phyloP scores from a whole-genome alignment of 2,329 filamentous ascomycete species.

The Teratosphaeria gauchensis region DNA sequence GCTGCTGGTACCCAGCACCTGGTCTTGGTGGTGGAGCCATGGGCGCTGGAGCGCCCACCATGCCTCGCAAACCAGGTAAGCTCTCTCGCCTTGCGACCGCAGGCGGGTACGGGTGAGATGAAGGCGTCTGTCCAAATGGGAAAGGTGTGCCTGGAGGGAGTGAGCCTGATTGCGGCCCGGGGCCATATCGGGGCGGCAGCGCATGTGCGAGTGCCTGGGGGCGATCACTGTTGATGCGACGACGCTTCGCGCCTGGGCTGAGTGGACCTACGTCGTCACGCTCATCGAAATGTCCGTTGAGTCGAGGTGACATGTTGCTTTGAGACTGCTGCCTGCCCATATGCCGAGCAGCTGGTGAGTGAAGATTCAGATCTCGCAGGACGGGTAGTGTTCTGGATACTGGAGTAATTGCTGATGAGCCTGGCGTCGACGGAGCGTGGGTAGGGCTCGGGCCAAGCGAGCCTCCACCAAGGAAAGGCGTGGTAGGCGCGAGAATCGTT shows the following conservation, averaged over 20 bases:
- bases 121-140: slow-evolving; percentile 28
- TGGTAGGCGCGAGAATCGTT: slow-evolving; percentile 53
- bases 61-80: slow-evolving; percentile 28
- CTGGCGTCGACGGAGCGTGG: slow-evolving; percentile 22
- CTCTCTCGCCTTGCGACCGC: slow-evolving; percentile 29
- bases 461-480: slow-evolving; percentile 35
- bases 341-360: slow-evolving; percentile 24
- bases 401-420: slow-evolving; percentile 20
- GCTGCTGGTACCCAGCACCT: slow-evolving; percentile 24
- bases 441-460: slow-evolving; percentile 17
- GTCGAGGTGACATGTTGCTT: slow-evolving; percentile 24
- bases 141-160: slow-evolving; percentile 30
- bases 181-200: slow-evolving; percentile 21
- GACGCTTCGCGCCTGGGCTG: slow-evolving; percentile 52
- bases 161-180: slow-evolving; percentile 7
- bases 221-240: slow-evolving; percentile 45
- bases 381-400: slow-evolving; percentile 27
- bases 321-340: slow-evolving; percentile 12
- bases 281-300: slow-evolving; percentile 15
- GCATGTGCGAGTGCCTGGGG: slow-evolving; percentile 31
- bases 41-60: slow-evolving; percentile 23
- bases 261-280: slow-evolving; percentile 36
- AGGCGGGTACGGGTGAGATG: slow-evolving; percentile 34
- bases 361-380: slow-evolving; percentile 25
- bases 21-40: slow-evolving; percentile 48